These are phyloP conservation scores for Solanum chaucha DNA, from an alignment of 257 asterid species.

Conservation along the genomic window DNA sequence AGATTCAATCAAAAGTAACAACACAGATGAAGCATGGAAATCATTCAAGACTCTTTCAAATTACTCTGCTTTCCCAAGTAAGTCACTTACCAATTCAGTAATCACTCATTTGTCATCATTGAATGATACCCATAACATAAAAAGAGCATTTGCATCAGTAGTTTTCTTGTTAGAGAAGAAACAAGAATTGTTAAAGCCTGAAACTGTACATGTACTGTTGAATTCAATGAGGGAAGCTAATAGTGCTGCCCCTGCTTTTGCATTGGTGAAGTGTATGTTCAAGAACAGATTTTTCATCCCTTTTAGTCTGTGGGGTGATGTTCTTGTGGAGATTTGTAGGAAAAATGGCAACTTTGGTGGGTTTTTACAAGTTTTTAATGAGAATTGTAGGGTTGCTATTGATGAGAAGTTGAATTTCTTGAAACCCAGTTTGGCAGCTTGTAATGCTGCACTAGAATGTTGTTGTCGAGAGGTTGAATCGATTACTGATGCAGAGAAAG, in stretches of 20 bases:
- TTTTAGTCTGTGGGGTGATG: slow-evolving; percentile 66
- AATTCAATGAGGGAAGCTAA: slow-evolving; percentile 53
- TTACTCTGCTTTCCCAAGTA: slow-evolving; percentile 50
- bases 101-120: slow-evolving; percentile 52
- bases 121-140: slow-evolving; percentile 56
- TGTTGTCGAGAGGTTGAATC: slow-evolving; percentile 66
- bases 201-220: slow-evolving; percentile 45
- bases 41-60: slow-evolving; percentile 73
- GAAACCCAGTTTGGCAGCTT: slow-evolving; percentile 72
- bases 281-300: slow-evolving; percentile 76
- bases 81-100: slow-evolving; percentile 62
- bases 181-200: slow-evolving; percentile 49
- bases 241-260: slow-evolving; percentile 75
- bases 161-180: slow-evolving; percentile 66
- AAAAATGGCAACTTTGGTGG: slow-evolving; percentile 55
- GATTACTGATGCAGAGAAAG: slow-evolving; percentile 60
- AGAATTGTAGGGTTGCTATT: slow-evolving; percentile 58
- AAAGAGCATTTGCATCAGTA: slow-evolving; percentile 73
- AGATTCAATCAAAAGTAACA: slow-evolving; percentile 27
- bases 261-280: slow-evolving; percentile 72
- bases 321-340: slow-evolving; percentile 54
- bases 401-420: slow-evolving; percentile 60
- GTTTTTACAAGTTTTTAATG: slow-evolving; percentile 53
- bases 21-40: slow-evolving; percentile 96
- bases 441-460: slow-evolving; percentile 80